A percentile compares a stretch with the other conserved stretches of the same genome.
Conservation (phyloP, 495 filamentous ascomycete genomes). For the Tricharina praecox region DNA sequence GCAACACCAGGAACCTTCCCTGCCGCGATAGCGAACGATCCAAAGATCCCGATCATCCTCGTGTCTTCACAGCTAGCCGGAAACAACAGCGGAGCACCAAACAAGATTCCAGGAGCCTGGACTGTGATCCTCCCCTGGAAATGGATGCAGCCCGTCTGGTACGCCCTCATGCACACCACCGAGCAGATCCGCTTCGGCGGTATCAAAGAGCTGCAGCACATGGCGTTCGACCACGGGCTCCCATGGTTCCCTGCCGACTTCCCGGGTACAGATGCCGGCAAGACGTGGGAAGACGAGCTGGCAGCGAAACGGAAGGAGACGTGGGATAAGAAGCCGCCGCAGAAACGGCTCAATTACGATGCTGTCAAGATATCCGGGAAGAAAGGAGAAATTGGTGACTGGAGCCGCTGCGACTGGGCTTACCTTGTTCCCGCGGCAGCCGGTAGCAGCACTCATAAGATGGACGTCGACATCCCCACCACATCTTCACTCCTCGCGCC, state of each 20-base stretch:
- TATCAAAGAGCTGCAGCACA: constrained; percentile 58
- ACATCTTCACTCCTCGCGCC: not conserved
- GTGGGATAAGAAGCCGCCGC: constrained; percentile 70
- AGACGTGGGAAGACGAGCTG: constrained; percentile 55
- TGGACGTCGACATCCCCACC: not conserved
- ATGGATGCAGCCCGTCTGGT: constrained; percentile 74
- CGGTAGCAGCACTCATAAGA: constrained; percentile 7
- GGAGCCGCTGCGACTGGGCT: constrained; percentile 83
- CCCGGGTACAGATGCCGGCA: constrained; percentile 65
- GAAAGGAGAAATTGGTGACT: constrained; percentile 69
- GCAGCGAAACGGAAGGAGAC: constrained; percentile 40
- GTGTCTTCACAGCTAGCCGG: constrained; percentile 34
- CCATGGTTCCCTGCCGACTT: constrained; percentile 41
- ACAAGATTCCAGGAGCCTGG: constrained; percentile 42
- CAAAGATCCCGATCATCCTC: constrained; percentile 62
- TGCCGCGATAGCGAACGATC: constrained; percentile 46
- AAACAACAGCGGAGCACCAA: not conserved
- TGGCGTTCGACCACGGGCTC: constrained; percentile 57
- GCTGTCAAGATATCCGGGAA: constrained; percentile 58
- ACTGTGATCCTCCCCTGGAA: constrained; percentile 84
- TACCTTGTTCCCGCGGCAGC: constrained; percentile 32
- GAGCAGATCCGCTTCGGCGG: constrained; percentile 71
- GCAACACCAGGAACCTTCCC: constrained; percentile 48
- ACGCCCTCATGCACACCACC: constrained; percentile 64
- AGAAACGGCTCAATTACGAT: constrained; percentile 60